Evolutionary conservation across 2,329 filamentous ascomycete species (phyloP).

Genomic region (Lachnellula arida): DNA sequence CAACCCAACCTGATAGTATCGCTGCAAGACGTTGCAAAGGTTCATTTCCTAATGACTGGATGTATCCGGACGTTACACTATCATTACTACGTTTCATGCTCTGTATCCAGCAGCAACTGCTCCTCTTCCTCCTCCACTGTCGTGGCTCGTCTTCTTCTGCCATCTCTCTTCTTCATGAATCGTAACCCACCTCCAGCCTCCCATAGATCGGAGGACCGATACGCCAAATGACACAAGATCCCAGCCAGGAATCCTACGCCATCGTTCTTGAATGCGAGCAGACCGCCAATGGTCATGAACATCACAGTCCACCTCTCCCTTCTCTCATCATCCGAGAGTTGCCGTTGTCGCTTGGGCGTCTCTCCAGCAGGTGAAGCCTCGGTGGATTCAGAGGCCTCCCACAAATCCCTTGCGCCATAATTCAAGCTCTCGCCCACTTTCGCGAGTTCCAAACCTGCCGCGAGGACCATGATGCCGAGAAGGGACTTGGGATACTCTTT

Average conservation of each 20-base stretch:
- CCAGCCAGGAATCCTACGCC: constrained; percentile 81
- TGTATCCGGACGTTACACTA: not conserved
- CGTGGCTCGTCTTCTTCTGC: constrained; percentile 4
- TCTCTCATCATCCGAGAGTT: constrained; percentile 62
- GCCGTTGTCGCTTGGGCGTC: constrained; percentile 40
- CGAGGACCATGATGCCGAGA: constrained; percentile 84
- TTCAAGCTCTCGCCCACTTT: constrained; percentile 83
- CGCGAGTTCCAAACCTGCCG: constrained; percentile 80
- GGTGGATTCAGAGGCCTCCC: constrained; percentile 48
- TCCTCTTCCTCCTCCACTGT: constrained; percentile 14
- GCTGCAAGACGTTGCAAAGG: too few relatives aligned
- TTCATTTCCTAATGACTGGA: not conserved
- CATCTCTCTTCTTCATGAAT: constrained; percentile 4
- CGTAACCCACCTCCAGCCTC: constrained; percentile 8
- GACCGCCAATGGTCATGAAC: constrained; percentile 77
- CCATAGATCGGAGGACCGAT: constrained; percentile 33
- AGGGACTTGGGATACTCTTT: constrained; percentile 69
- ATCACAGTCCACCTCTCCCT: constrained; percentile 81
- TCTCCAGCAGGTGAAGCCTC: constrained; percentile 26
- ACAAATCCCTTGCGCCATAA: constrained; percentile 57
- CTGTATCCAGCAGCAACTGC: constrained; percentile 6
- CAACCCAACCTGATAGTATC: too few relatives aligned
- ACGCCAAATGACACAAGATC: constrained; percentile 71
- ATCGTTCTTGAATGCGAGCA: constrained; percentile 86
- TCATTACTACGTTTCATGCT: not conserved